A percentile compares a stretch with the other conserved stretches of the same genome.
Conservation (phyloP, 73 alveolate genomes). For the Paramecium tetraurelia region DNA sequence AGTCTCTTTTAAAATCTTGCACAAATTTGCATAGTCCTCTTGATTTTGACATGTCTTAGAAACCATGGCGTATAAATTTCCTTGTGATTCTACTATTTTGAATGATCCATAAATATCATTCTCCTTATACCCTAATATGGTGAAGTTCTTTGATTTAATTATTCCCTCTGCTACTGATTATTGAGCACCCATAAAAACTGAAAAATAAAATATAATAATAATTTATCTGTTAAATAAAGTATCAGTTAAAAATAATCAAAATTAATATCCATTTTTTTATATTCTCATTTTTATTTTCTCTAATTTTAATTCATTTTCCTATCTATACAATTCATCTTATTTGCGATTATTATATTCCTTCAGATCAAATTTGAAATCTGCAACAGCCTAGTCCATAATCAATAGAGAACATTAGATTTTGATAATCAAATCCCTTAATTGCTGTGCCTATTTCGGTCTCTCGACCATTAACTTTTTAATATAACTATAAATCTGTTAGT, state of each 20-base stretch:
- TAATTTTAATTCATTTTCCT: background rate
- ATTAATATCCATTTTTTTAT: background rate
- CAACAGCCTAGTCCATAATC: background rate
- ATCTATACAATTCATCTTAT: background rate
- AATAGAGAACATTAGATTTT: background rate
- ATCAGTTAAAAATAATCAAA: constrained; percentile 19
- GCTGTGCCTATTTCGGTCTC: background rate
- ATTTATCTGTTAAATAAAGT: background rate
- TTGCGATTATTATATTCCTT: background rate
- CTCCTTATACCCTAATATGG: constrained; percentile 15
- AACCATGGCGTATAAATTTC: background rate
- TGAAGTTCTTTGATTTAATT: constrained; percentile 6
- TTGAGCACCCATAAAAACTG: background rate
- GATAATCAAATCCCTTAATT: background rate
- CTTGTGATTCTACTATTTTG: constrained; percentile 5
- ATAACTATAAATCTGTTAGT: background rate
- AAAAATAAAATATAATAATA: background rate
- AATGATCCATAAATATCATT: constrained; percentile 24
- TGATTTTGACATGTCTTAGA: constrained; percentile 19
- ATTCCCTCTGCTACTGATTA: background rate
- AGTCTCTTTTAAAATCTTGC: background rate
- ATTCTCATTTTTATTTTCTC: background rate
- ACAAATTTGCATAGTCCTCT: background rate
- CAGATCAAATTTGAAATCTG: background rate
- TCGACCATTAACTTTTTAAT: background rate